phyloP scores from a whole-genome alignment of 352 stramenopile genomes.

The Plasmopara halstedii region DNA sequence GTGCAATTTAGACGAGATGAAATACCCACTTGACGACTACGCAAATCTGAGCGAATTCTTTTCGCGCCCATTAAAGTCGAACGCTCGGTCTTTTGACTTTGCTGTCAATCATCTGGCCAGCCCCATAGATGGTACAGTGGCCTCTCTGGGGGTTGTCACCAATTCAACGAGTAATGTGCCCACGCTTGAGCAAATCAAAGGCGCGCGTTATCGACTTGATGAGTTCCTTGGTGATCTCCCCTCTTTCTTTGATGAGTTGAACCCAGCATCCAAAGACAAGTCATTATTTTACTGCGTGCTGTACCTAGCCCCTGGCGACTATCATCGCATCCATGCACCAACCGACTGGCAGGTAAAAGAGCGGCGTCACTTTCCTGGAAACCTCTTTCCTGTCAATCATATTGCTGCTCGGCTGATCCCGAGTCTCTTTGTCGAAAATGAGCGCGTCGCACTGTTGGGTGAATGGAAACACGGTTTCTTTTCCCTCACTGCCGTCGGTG shows the following conservation, averaged over 20 bases:
- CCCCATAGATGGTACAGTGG: conserved; percentile 54
- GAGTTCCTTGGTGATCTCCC: conserved; percentile 67
- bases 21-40: conserved; percentile 65
- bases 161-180: conserved; percentile 33
- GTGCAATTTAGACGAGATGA: conserved; percentile 84
- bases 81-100: conserved; percentile 33
- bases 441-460: conserved; percentile 68
- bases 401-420: conserved; percentile 53
- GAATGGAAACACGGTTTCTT: conserved; percentile 78
- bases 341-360: conserved; percentile 69
- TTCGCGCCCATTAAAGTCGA: conserved; percentile 68
- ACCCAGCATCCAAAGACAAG: conserved; percentile 23
- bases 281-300: conserved; percentile 76
- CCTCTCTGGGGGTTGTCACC: conserved; percentile 47
- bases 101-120: conserved; percentile 27
- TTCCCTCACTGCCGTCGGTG: conserved; percentile 76
- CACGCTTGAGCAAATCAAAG: conserved; percentile 77
- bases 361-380: conserved; percentile 75
- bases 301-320: conserved; percentile 80
- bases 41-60: conserved; percentile 81
- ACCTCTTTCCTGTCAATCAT: conserved; percentile 75
- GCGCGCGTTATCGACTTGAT: conserved; percentile 69
- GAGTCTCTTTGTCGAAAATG: conserved; percentile 79
- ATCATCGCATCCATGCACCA: conserved; percentile 82
- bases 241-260: conserved; percentile 41